A percentile compares a stretch with the other conserved stretches of the same genome.
Evolutionary conservation across 306 rosid species (phyloP).

Genomic region (Astragalus glycyphyllos): DNA sequence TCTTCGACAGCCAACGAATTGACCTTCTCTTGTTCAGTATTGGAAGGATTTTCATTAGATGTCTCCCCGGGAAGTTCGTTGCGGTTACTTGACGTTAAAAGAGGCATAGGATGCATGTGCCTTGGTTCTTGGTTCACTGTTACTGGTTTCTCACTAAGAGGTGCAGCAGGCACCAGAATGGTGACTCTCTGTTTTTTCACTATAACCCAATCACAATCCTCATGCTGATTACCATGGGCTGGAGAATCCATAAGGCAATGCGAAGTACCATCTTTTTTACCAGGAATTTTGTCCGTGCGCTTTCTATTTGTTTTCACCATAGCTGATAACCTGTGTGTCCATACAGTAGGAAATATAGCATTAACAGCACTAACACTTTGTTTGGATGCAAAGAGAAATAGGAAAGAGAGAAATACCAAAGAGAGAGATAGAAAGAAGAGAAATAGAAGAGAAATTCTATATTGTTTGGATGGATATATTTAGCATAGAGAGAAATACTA

Average conservation of each 20-base stretch:
- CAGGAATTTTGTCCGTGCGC: constrained; percentile 46
- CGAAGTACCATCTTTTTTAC: constrained; percentile 43
- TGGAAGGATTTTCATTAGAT: constrained; percentile 40
- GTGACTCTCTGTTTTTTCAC: constrained; percentile 84
- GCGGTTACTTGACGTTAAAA: constrained; percentile 37
- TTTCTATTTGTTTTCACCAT: constrained; percentile 77
- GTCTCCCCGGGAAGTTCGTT: constrained; percentile 45
- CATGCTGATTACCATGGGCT: constrained; percentile 46
- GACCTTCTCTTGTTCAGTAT: constrained; percentile 50
- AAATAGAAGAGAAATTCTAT: too few relatives aligned
- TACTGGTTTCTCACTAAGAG: constrained; percentile 45
- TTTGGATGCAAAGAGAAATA: too few relatives aligned
- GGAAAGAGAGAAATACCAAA: too few relatives aligned
- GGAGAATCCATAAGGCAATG: constrained; percentile 44
- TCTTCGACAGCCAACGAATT: constrained; percentile 34
- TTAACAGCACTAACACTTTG: constrained; percentile 31
- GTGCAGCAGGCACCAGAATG: constrained; percentile 70
- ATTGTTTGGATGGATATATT: too few relatives aligned
- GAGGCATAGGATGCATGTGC: constrained; percentile 54
- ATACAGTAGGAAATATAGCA: constrained; percentile 35
- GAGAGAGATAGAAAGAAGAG: too few relatives aligned
- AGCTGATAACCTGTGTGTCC: constrained; percentile 48
- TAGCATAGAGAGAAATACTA: too few relatives aligned
- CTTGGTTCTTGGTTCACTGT: constrained; percentile 51
- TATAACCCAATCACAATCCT: constrained; percentile 73